These are phyloP conservation scores for Secale cereale DNA, from an alignment of 176 grass and related monocot species.

Conservation along the genomic window DNA sequence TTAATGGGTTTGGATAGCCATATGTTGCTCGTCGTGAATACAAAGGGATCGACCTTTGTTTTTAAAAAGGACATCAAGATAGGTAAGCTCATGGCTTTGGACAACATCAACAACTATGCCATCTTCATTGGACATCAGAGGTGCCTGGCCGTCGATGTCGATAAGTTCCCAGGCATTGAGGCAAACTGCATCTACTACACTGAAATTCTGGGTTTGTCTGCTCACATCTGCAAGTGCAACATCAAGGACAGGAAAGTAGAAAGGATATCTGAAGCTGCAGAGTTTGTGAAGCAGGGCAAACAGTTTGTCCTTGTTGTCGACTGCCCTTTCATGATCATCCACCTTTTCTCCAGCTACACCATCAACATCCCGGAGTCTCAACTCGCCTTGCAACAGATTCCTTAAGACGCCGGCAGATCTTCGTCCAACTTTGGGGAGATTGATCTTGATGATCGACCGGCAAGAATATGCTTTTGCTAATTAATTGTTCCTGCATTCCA, in stretches of 20 bases:
- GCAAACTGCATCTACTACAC: not conserved
- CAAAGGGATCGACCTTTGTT: not conserved
- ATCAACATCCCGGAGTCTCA: not conserved
- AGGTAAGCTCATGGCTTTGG: not conserved
- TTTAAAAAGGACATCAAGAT: not conserved
- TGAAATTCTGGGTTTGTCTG: not conserved
- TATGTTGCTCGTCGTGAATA: not conserved
- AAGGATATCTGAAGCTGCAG: not conserved
- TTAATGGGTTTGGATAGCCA: not conserved
- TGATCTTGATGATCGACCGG: not conserved
- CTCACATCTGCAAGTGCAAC: not conserved
- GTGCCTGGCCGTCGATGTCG: not conserved
- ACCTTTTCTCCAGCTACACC: not conserved
- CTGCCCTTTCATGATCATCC: not conserved
- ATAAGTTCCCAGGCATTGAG: not conserved
- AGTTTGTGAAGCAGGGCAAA: not conserved
- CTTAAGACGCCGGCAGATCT: not conserved
- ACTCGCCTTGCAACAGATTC: not conserved
- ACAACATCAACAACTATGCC: not conserved
- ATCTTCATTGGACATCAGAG: not conserved
- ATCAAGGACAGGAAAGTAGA: not conserved
- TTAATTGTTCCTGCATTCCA: not conserved
- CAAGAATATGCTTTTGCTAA: not conserved
- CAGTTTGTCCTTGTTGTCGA: not conserved
- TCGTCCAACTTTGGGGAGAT: not conserved